These are phyloP conservation scores for Pestalotiopsis fici DNA, from an alignment of 2,329 filamentous ascomycete species.

Conservation along the genomic window DNA sequence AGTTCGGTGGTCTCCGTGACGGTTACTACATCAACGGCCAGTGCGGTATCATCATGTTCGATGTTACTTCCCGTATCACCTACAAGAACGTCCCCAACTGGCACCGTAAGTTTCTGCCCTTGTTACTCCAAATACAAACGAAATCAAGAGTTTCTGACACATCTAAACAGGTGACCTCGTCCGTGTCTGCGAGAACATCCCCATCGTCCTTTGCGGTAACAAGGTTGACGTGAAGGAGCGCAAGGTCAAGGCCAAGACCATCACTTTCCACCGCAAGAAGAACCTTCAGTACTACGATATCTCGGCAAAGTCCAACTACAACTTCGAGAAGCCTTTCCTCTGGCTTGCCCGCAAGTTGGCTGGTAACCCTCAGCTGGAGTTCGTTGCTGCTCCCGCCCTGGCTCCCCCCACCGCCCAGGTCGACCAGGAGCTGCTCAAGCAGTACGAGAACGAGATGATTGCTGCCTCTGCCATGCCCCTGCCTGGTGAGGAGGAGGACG, in stretches of 20 bases:
- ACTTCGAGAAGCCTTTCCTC: slow-evolving; percentile 99
- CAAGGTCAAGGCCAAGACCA: slow-evolving; percentile 99
- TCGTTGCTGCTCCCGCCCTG: slow-evolving; percentile 92
- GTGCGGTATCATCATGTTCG: slow-evolving; percentile 99
- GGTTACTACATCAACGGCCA: slow-evolving; percentile 99
- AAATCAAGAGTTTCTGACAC: slow-evolving; percentile 13
- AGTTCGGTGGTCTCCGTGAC: slow-evolving; percentile 98
- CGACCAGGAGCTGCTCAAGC: slow-evolving; percentile 76
- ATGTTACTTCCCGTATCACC: slow-evolving; percentile 98
- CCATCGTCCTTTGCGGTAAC: slow-evolving; percentile 97
- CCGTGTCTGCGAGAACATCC: slow-evolving; percentile 98
- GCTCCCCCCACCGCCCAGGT: slow-evolving; percentile 91
- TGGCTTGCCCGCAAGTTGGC: slow-evolving; percentile 99
- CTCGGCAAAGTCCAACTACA: slow-evolving; percentile 99
- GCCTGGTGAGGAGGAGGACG: slow-evolving; percentile 89
- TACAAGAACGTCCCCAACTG: slow-evolving; percentile 99
- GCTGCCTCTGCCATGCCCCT: slow-evolving; percentile 80
- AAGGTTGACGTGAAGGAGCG: slow-evolving; percentile 99
- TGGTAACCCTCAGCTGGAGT: slow-evolving; percentile 88
- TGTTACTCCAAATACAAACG: slow-evolving; percentile 2
- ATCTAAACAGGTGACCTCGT: slow-evolving; percentile 79
- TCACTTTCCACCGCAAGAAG: slow-evolving; percentile 99
- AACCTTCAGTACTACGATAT: slow-evolving; percentile 99
- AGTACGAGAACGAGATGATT: slow-evolving; percentile 89
- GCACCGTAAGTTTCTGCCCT: slow-evolving; percentile 75